Percentiles rank a stretch among this genome's conserved stretches.
Conservation (phyloP, 179 eudicot genomes). For the Kewa caespitosa region DNA sequence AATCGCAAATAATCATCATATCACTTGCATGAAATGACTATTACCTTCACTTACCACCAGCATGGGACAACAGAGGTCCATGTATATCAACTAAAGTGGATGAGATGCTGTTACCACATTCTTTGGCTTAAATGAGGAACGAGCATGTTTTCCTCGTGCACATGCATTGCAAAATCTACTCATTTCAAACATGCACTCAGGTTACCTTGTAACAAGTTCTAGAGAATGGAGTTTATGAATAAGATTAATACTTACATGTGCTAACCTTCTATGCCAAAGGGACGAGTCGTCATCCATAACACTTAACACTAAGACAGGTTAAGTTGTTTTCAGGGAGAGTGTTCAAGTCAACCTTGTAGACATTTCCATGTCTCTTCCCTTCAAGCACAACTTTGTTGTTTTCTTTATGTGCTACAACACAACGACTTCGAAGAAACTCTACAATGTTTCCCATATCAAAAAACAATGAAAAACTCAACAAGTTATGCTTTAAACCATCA, state of each 20-base stretch:
- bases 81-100: not conserved
- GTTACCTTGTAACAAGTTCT: not conserved
- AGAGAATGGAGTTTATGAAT: not conserved
- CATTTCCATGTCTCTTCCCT: not conserved
- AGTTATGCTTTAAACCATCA: not conserved
- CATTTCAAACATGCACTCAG: not conserved
- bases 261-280: not conserved
- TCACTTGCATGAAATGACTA: not conserved
- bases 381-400: not conserved
- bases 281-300: not conserved
- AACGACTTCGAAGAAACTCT: not conserved
- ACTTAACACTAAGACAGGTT: not conserved
- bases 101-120: not conserved
- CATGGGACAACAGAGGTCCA: not conserved
- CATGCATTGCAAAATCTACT: not conserved
- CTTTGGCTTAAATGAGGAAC: not conserved
- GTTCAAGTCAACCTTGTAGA: not conserved
- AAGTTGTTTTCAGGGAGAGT: not conserved
- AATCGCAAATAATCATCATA: slow-evolving; percentile 22
- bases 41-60: not conserved
- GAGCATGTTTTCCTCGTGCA: not conserved
- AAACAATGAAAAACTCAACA: not conserved
- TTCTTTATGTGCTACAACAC: not conserved
- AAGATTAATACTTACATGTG: not conserved
- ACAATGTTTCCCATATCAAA: not conserved